A percentile compares a stretch with the other conserved stretches of the same genome.
These are phyloP conservation scores for Anthracocystis setariae DNA, from an alignment of 1,284 basidiomycete genomes.

Conservation along the genomic window DNA sequence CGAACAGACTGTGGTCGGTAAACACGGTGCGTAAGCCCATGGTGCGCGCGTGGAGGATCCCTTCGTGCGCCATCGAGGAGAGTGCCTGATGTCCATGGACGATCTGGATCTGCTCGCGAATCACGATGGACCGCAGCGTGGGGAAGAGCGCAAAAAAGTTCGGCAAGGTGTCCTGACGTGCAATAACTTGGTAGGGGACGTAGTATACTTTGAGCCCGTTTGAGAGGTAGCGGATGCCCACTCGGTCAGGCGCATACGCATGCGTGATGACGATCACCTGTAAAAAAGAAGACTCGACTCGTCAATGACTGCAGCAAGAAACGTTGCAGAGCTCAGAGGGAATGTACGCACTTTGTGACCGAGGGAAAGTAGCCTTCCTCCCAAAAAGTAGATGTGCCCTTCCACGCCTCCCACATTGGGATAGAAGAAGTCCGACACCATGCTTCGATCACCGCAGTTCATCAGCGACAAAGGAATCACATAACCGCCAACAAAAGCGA, in stretches of 20 bases:
- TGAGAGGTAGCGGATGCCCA: conserved; percentile 88
- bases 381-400: conserved; percentile 82
- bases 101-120: conserved; percentile 86
- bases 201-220: conserved; percentile 89
- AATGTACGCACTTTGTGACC: conserved; percentile 80
- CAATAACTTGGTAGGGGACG: conserved; percentile 84
- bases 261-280: conserved; percentile 96
- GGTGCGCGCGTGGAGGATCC: conserved; percentile 79
- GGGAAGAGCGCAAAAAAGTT: conserved; percentile 93
- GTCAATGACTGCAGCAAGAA: background rate
- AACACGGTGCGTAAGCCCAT: conserved; percentile 81
- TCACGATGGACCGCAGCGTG: conserved; percentile 85
- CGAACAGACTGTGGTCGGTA: conserved; percentile 96
- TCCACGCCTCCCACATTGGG: conserved; percentile 95
- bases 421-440: conserved; percentile 97
- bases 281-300: background rate
- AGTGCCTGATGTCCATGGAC: conserved; percentile 93
- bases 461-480: background rate
- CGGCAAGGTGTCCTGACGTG: conserved; percentile 80
- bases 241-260: conserved; percentile 82
- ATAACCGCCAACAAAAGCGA: background rate
- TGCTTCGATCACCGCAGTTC: conserved; percentile 70
- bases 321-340: background rate
- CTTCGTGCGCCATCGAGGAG: conserved; percentile 90
- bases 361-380: conserved; percentile 76